Evolutionary conservation across 148 eudicot genomes (phyloP), one percentile per base, ranked within the genome.

Genomic region (Camellia sinensis): DNA sequence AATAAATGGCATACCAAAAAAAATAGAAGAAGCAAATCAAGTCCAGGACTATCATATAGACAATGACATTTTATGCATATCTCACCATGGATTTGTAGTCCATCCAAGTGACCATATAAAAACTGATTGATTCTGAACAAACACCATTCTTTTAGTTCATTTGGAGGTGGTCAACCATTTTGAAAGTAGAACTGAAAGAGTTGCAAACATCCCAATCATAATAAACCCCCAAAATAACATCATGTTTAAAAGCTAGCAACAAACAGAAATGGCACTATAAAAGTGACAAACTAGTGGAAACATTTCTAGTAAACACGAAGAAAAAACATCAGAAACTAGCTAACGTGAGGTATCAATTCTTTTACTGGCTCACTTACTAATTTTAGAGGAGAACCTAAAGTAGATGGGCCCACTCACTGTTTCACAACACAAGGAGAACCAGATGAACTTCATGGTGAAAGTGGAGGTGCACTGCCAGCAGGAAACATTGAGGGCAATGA

Each of bases 391-490:
- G 98, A 92, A 75, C 98, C 87, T 8, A 94, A 80, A 61, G 86
- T 78, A 71, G 98, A 96, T 57, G 92, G 97, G n/a, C 93, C 97
- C 6, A 89, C 80, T 80, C 95, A 86, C 79, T 91, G 97, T 80
- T 89, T 96, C 87, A 84, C 75, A 78, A 88, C 63, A 83, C 99
- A 95, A 76, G 99, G 99, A 72, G 99, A 96, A 67, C 99, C 99
- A 75, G 98, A 91, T 77, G 95, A 91, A 82, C 99, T 94, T 83
- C 99, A 91, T 14, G 99, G 99, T 72, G 99, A 96, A 82, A 96
- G 97, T 17, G 99, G 99, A 80, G 99, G 99, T 15, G 97, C 92
- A 82, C 97, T 96, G 70, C 99, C 98, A 72, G 99, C 98, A 53
- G 99, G 94, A 88, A 96, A 94, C 97, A 96, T 92, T 74, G 99